Evolutionary conservation across 1,139 yeast genomes (phyloP).

Genomic region (Sugiyamaella xylanicola): DNA sequence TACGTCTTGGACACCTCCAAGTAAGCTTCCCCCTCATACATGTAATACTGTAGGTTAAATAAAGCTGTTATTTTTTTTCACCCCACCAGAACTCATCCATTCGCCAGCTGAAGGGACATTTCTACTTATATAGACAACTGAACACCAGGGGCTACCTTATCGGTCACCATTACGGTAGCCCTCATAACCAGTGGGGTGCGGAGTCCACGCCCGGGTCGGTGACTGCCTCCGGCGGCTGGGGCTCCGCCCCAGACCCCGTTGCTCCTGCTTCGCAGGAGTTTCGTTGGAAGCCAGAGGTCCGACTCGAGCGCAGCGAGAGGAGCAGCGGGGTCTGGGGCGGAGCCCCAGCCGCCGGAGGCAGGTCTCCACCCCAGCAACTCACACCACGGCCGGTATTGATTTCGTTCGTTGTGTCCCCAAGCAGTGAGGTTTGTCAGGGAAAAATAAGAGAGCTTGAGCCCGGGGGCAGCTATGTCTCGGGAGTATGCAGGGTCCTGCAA

Average conservation of each 20-base stretch:
- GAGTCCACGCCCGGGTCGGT: not conserved
- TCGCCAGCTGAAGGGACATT: not conserved
- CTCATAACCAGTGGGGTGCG: not conserved
- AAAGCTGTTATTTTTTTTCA: not conserved
- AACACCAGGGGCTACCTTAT: not conserved
- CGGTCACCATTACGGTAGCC: not conserved
- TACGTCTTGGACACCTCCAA: constrained; percentile 61
- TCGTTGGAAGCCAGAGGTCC: no score
- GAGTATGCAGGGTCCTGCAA: no score
- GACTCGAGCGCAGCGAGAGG: no score
- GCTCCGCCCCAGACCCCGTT: not conserved
- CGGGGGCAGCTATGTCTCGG: no score
- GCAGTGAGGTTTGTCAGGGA: no score
- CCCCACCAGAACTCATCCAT: not conserved
- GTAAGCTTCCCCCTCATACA: constrained; percentile 31
- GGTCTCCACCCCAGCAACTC: no score
- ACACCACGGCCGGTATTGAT: no score
- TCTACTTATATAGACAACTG: not conserved
- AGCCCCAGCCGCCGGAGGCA: constrained; percentile 6
- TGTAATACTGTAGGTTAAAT: not conserved
- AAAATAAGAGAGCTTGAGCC: no score
- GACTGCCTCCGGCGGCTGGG: not conserved
- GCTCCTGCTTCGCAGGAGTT: no score
- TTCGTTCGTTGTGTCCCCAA: no score
- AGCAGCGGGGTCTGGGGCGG: not conserved